phyloP scores from a whole-genome alignment of 1,284 basidiomycete species.

The Cutaneotrichosporon sp. region DNA sequence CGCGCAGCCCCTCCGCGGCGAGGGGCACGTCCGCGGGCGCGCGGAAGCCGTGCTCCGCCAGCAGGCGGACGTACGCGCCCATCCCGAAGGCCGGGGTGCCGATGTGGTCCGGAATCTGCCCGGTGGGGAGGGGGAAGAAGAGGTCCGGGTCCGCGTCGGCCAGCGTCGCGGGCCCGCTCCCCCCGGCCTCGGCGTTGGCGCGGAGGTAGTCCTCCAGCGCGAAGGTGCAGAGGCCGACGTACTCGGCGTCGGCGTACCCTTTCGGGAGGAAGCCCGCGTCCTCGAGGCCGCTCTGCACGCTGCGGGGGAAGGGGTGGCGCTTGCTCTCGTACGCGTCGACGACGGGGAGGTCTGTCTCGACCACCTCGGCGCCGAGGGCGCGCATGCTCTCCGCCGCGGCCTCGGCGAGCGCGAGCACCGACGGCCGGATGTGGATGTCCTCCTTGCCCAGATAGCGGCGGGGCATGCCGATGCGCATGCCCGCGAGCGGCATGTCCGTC shows the following conservation, averaged over 20 bases:
- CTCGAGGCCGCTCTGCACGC: slow-evolving; percentile 14
- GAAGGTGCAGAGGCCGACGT: slow-evolving; percentile 2
- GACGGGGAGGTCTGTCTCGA: slow-evolving; percentile 12
- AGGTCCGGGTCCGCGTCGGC: slow-evolving; percentile 11
- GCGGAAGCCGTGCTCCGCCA: not conserved
- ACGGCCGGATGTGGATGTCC: slow-evolving; percentile 1
- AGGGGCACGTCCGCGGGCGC: slow-evolving; percentile 3
- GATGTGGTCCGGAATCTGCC: slow-evolving; percentile 8
- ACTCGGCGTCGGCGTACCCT: slow-evolving; percentile 6
- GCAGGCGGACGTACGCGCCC: slow-evolving; percentile 13
- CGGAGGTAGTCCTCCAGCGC: slow-evolving; percentile 16
- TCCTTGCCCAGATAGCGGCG: slow-evolving; percentile 8
- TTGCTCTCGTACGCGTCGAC: slow-evolving; percentile 9
- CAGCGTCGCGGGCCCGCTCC: not conserved
- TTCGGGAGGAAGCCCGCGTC: slow-evolving; percentile 9
- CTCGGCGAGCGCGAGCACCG: slow-evolving; percentile 2
- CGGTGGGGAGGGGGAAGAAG: slow-evolving; percentile 12
- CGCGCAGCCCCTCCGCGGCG: slow-evolving; percentile 2
- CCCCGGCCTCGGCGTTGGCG: slow-evolving; percentile 9
- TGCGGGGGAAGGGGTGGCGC: slow-evolving; percentile 1
- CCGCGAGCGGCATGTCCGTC: not conserved
- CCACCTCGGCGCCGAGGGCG: slow-evolving; percentile 15
- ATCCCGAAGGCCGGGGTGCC: slow-evolving; percentile 12
- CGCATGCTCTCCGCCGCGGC: not conserved
- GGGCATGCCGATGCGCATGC: slow-evolving; percentile 13